Evolutionary conservation across 768 basidiomycete genomes (phyloP).

Genomic region (Calocybe cyanea): DNA sequence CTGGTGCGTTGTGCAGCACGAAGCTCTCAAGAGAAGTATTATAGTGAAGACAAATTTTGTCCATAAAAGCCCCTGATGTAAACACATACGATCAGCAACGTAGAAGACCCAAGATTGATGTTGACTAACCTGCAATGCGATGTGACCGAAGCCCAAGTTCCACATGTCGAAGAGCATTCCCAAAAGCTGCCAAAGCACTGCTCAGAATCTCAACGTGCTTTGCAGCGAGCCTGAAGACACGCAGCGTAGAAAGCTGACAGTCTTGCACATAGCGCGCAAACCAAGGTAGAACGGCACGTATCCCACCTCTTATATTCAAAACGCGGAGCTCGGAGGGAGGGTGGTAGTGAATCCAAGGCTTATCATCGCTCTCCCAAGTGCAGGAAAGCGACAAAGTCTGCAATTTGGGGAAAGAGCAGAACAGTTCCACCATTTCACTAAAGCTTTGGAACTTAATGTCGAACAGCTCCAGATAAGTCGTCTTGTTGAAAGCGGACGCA

Average conservation of each 20-base stretch:
- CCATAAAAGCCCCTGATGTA: not conserved
- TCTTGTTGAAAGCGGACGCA: not conserved
- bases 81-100: not conserved
- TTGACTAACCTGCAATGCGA: constrained; percentile 1
- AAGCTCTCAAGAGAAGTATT: not conserved
- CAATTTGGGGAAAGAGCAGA: not conserved
- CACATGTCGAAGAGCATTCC: not conserved
- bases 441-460: not conserved
- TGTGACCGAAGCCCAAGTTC: constrained; percentile 3
- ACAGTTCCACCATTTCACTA: not conserved
- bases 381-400: constrained; percentile 4
- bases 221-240: not conserved
- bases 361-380: not conserved
- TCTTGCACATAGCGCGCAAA: not conserved
- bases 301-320: constrained; percentile 3
- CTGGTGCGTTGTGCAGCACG: constrained; percentile 1
- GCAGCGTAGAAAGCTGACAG: constrained; percentile 1
- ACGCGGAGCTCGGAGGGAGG: not conserved
- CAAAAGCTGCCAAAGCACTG: not conserved
- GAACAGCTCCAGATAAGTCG: constrained; percentile 2
- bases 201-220: not conserved
- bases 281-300: not conserved
- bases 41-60: not conserved
- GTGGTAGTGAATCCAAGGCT: not conserved
- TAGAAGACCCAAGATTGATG: no score